A percentile compares a stretch with the other conserved stretches of the same genome.
Evolutionary conservation across 306 rosid genomes (phyloP).

Genomic region (Pueraria montana): DNA sequence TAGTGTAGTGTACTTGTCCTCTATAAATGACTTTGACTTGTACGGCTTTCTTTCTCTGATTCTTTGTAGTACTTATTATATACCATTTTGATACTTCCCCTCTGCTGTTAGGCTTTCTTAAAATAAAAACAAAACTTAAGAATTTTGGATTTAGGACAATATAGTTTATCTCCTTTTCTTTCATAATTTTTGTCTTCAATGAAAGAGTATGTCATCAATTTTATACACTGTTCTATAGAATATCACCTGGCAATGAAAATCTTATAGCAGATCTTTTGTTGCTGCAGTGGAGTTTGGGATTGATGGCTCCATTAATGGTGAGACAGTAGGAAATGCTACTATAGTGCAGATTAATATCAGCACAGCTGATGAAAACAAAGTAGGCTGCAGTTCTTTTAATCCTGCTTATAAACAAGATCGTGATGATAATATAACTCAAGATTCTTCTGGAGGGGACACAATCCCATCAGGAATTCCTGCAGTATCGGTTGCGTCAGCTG

Average conservation of each 20-base stretch:
- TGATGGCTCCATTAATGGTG: constrained; percentile 65
- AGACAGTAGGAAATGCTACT: constrained; percentile 62
- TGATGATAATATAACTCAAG: constrained; percentile 61
- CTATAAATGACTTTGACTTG: not conserved
- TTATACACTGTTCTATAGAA: constrained; percentile 5
- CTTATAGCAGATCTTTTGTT: constrained; percentile 45
- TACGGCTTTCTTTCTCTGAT: constrained; percentile 22
- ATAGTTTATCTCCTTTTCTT: not conserved
- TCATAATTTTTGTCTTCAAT: constrained; percentile 6
- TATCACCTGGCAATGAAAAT: constrained; percentile 28
- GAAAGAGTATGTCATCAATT: constrained; percentile 5
- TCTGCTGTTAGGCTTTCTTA: not conserved
- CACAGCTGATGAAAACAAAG: constrained; percentile 69
- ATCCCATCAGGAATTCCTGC: constrained; percentile 63
- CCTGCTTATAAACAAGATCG: constrained; percentile 67
- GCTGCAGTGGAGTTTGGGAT: constrained; percentile 88
- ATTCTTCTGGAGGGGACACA: constrained; percentile 62
- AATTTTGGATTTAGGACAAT: constrained; percentile 27
- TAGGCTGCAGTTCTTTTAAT: constrained; percentile 73
- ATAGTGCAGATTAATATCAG: constrained; percentile 54
- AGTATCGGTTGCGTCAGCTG: constrained; percentile 59
- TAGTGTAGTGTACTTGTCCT: constrained; percentile 27
- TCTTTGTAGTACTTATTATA: not conserved
- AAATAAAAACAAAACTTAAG: not conserved
- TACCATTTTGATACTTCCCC: not conserved